A percentile compares a stretch with the other conserved stretches of the same genome.
phyloP scores from a whole-genome alignment of 495 filamentous ascomycete species.

The Entonaema liquescens region DNA sequence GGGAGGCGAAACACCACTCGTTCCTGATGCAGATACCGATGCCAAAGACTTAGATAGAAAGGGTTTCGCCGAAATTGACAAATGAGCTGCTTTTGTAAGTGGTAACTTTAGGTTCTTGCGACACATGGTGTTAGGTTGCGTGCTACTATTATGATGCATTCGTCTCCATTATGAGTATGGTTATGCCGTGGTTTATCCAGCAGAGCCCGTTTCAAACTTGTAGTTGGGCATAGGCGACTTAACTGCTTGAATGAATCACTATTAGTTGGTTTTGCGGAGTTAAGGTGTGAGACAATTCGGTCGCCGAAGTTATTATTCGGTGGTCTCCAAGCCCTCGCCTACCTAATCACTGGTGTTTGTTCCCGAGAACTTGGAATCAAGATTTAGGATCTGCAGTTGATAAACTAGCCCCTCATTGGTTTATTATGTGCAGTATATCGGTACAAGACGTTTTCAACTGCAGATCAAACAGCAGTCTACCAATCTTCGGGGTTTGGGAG shows the following conservation, averaged over 20 bases:
- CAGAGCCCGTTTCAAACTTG: not conserved
- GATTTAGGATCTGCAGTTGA: constrained; percentile 13
- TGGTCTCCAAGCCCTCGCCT: not conserved
- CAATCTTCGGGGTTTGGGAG: not conserved
- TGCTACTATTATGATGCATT: not conserved
- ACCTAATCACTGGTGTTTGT: not conserved
- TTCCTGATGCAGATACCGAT: constrained; percentile 59
- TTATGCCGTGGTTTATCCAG: not conserved
- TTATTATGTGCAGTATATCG: constrained; percentile 1
- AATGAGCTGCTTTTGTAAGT: constrained; percentile 10
- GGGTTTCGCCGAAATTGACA: constrained; percentile 66
- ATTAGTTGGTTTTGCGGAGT: not conserved
- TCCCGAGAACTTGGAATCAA: constrained; percentile 18
- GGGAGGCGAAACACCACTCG: constrained; percentile 49
- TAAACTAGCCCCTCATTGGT: not conserved
- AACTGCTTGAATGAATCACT: not conserved
- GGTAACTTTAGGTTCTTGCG: not conserved
- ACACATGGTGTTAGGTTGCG: not conserved
- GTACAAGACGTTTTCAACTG: not conserved
- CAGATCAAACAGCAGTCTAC: not conserved
- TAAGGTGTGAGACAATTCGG: not conserved
- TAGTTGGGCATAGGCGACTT: not conserved
- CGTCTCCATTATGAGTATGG: not conserved
- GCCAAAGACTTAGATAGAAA: constrained; percentile 65
- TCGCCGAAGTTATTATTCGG: constrained; percentile 5